These are phyloP conservation scores for Pyronema domesticum DNA, from an alignment of 495 filamentous ascomycete genomes.

Conservation along the genomic window DNA sequence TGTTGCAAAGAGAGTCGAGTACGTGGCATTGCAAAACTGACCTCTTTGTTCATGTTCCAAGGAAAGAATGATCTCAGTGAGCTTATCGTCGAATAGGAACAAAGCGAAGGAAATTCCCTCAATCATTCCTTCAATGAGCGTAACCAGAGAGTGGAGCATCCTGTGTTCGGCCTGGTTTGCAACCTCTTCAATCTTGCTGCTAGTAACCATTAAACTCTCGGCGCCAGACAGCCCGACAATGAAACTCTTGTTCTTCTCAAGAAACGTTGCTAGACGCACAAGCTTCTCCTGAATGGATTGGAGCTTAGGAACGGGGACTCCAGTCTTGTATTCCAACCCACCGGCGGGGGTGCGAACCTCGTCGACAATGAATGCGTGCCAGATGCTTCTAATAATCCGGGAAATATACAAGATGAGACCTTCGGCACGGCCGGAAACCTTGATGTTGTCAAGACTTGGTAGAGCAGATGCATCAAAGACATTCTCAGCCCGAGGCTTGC, in stretches of 20 bases:
- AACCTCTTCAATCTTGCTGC: conserved; percentile 71
- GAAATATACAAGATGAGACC: conserved; percentile 76
- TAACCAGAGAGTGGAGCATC: conserved; percentile 66
- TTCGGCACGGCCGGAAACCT: conserved; percentile 73
- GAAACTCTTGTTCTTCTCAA: conserved; percentile 65
- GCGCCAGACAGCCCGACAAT: conserved; percentile 86
- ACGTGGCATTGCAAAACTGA: conserved; percentile 58
- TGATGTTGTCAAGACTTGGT: conserved; percentile 54
- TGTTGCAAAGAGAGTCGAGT: conserved; percentile 67
- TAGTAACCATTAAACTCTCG: conserved; percentile 49
- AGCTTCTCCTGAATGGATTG: conserved; percentile 62
- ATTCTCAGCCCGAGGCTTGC: conserved; percentile 43
- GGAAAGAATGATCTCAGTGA: conserved; percentile 70
- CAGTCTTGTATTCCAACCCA: conserved; percentile 38
- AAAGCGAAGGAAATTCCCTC: conserved; percentile 92
- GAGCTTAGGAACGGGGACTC: conserved; percentile 45
- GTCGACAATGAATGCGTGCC: conserved; percentile 44
- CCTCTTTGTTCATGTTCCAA: conserved; percentile 51
- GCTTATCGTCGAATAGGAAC: conserved; percentile 79
- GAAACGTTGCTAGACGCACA: conserved; percentile 56
- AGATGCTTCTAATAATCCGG: conserved; percentile 66
- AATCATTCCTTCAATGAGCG: conserved; percentile 65
- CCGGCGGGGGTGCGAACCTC: conserved; percentile 12
- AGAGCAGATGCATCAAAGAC: conserved; percentile 24
- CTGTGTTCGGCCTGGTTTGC: conserved; percentile 84